Base-by-base conservation (phyloP, 1,139 yeast species). In the Sporopachydermia cereana region DNA sequence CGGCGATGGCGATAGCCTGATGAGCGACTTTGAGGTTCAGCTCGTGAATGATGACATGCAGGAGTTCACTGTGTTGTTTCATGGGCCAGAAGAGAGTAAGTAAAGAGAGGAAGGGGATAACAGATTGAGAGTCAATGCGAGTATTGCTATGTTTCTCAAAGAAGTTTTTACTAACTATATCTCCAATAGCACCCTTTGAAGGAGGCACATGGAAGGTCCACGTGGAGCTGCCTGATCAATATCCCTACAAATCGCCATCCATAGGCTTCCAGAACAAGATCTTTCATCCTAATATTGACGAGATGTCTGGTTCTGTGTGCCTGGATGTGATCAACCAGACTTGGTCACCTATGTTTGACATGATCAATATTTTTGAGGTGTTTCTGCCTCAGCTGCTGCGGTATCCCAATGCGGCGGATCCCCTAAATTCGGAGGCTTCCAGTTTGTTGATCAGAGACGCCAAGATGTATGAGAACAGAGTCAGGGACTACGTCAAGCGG, bases 311-410 rank as follows among this genome's bases (percentile, higher is more conserved):
- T 0, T 80, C 94, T 0, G 96, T 91, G 14, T 91, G 98, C 63
- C 76, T 91, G 48, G 98, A 91, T 59, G 98, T 91, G 30, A 89
- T 91, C 53, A 91, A 91, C 62, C 96, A 91, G 59, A 88, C 97
- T 1, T 91, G 98, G 98, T 84, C 95, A 41, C 98, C 98, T 2
- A 84, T 91, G 89, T 91, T 88, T 68, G 97, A 91, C 45, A 72
- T 89, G 54, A 70, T 82, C 54, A 91, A 91, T 61, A 85, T 91
- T 36, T 88, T 91, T 60, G 97, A 91, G 58, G 83, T 88, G 58
- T 91, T 91, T 66, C 67, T 91, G 52, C 98, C 98, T 12, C 98
- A 93, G 57, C 68, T 91, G 49, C 68, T 91, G 50, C 75, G 93
- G 49, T 91, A 91, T 58, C 97, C 97, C 23, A 91, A 91, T 57